Evolutionary conservation across 331 rosid species (phyloP), one percentile per base, ranked within the genome.

Genomic region (Pyracantha coccinea): DNA sequence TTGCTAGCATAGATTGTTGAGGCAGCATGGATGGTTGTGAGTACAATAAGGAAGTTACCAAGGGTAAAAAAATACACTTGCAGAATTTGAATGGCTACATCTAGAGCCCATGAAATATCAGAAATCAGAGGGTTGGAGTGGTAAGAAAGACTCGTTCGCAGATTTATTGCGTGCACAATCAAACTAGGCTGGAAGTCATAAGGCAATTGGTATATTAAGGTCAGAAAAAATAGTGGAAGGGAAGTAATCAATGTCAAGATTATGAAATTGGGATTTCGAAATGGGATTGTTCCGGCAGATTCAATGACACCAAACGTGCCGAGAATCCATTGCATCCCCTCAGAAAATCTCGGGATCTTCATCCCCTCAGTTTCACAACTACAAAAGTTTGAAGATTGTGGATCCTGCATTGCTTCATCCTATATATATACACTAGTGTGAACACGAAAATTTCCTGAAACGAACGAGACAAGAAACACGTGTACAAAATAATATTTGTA

Each of bases 271-370:
- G 69, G 38, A 54, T 57, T 63, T 21, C 52, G 35, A 20, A 71
- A 55, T 6, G 81, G 73, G 66, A 78, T 63, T 64, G n/a, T 52
- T 2, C 19, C 24, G 52, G 77, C 73, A 4, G 77, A 71, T 64
- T 13, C 19, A 59, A 77, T 61, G 47, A 77, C 12, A 3, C 76
- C 72, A 24, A 50, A 24, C 11, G 44, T 62, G 31, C 71, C 53
- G 6, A 50, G 71, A 45, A 41, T 23, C 38, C 45, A 28, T 7
- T 14, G 19, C 29, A 60, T 69, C 29, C 35, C 20, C 57, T 45
- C 19, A 3, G 29, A 17, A 52, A 29, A 38, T 19, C 3, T 5
- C 20, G 61, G 62, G 2, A 57, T 58, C 68, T 59, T 20, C 69
- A 45, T 44, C 52, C 15, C 75, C 58, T 68, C n/a, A 17, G 33